Evolutionary conservation across 768 basidiomycete genomes (phyloP).

Genomic region (Leucocoprinus leucothites): DNA sequence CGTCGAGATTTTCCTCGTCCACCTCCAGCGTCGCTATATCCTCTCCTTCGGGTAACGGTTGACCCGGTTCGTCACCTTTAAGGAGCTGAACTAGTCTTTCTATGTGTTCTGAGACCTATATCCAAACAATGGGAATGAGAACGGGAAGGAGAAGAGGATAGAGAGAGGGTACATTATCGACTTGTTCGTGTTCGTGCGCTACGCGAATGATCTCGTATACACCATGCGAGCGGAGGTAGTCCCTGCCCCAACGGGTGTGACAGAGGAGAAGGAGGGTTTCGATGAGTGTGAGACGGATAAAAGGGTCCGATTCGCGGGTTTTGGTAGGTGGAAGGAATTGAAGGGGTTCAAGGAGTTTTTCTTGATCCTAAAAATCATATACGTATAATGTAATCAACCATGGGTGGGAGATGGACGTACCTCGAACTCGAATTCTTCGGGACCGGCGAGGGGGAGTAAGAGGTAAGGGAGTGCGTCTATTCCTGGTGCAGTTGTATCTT

Average conservation of each 20-base stretch:
- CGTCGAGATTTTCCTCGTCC: constrained; percentile 14
- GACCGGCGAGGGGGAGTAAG: constrained; percentile 87
- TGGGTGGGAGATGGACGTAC: constrained; percentile 33
- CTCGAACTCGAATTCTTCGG: constrained; percentile 93
- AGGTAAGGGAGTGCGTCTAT: constrained; percentile 84
- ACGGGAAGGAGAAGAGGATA: background rate
- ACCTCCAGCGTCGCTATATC: constrained; percentile 22
- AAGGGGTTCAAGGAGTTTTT: constrained; percentile 75
- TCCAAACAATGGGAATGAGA: background rate
- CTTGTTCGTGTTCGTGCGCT: constrained; percentile 74
- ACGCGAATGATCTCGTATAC: constrained; percentile 84
- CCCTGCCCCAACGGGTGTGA: constrained; percentile 86
- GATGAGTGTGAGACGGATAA: constrained; percentile 77
- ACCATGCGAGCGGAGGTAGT: constrained; percentile 73
- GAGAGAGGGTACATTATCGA: constrained; percentile 59
- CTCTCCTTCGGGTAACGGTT: constrained; percentile 37
- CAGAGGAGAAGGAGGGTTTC: constrained; percentile 88
- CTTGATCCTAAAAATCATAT: constrained; percentile 65
- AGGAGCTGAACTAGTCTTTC: constrained; percentile 87
- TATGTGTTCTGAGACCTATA: constrained; percentile 83
- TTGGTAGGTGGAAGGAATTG: constrained; percentile 90
- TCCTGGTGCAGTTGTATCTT: constrained; percentile 59
- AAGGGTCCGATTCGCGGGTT: constrained; percentile 73
- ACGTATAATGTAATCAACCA: background rate
- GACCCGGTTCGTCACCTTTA: constrained; percentile 68